Base-by-base conservation (phyloP, 129 eudicot species). In the Gnaphalium uliginosum region DNA sequence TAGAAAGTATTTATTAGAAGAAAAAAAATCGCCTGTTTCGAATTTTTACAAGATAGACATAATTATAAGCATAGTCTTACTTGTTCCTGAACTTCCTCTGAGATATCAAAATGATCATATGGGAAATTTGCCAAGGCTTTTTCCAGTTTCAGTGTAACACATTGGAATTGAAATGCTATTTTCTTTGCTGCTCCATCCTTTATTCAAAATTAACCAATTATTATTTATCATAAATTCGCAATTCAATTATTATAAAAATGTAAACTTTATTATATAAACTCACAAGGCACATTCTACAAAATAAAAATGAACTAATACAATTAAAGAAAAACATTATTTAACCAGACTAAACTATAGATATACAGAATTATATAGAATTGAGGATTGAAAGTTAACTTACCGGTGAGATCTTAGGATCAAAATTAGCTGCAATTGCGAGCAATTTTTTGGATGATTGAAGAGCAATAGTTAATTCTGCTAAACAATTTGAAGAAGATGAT, bases 51-150 rank as follows among this genome's bases (percentile, higher is more conserved):
- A 53, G 32, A 76, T 53, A 21, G 69, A n/a, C 61, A 46, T 50
- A 41, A n/a, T 8, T 4, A 66, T 29, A 17, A 35, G 43, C 21
- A 67, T 23, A 74, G 54, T 65, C 83, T 66, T 63, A 92, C 97
- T 87, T 92, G 96, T 84, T 92, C 97, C 79, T 89, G 90, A 48
- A 92, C 93, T 83, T 92, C 97, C 59, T 92, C 97, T 13, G 97
- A 92, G 78, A 92, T 86, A 67, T 88, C 89, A 70, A 85, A 87
- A 26, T 86, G 83, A 72, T 85, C 88, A 56, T 87, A 87, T 1
- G 89, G 89, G 61, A 92, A 78, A 76, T 74, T 82, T 22, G 84
- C 83, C 72, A 92, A 63, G 5, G 96, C 89, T 61, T 92, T 87
- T 71, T 87, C 97, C 78, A 92, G 68, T 59, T 91, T 91, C 87